phyloP scores from a whole-genome alignment of 352 stramenopile genomes.

The Globisporangium perplexum region DNA sequence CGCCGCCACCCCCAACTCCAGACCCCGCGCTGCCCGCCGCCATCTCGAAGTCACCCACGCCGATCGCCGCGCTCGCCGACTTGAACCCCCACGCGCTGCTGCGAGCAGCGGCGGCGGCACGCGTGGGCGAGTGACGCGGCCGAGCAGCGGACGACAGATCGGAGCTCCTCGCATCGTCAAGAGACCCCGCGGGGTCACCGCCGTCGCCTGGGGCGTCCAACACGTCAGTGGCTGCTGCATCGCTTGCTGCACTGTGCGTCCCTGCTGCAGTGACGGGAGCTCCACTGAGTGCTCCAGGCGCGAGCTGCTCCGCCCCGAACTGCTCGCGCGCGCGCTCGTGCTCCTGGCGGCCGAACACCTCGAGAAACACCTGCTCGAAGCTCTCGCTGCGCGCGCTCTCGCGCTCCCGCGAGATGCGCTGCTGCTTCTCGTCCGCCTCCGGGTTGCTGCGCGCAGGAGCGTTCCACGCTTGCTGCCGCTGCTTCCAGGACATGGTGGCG shows the following conservation, averaged over 20 bases:
- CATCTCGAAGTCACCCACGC: conserved; percentile 39
- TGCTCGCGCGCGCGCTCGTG: conserved; percentile 8
- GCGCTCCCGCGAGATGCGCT: background rate
- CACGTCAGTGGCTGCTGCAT: background rate
- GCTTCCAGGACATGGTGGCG: conserved; percentile 10
- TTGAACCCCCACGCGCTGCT: conserved; percentile 28
- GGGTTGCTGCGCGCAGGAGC: background rate
- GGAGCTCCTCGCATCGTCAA: background rate
- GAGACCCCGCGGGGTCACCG: background rate
- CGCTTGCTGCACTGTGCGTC: background rate
- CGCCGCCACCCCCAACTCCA: background rate
- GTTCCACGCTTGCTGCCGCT: conserved; percentile 22
- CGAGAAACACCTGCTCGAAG: conserved; percentile 51
- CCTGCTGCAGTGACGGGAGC: background rate
- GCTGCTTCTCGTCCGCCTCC: background rate
- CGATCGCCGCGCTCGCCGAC: conserved; percentile 14
- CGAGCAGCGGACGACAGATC: background rate
- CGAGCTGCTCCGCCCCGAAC: conserved; percentile 3
- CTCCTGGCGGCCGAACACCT: conserved; percentile 32
- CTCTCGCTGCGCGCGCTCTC: conserved; percentile 22
- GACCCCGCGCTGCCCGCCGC: background rate
- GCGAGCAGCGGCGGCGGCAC: background rate
- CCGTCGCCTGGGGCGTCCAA: too few species aligned
- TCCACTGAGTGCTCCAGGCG: background rate
- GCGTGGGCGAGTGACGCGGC: background rate